phyloP scores from a whole-genome alignment of 768 basidiomycete genomes.

The Tricholoma furcatifolium region DNA sequence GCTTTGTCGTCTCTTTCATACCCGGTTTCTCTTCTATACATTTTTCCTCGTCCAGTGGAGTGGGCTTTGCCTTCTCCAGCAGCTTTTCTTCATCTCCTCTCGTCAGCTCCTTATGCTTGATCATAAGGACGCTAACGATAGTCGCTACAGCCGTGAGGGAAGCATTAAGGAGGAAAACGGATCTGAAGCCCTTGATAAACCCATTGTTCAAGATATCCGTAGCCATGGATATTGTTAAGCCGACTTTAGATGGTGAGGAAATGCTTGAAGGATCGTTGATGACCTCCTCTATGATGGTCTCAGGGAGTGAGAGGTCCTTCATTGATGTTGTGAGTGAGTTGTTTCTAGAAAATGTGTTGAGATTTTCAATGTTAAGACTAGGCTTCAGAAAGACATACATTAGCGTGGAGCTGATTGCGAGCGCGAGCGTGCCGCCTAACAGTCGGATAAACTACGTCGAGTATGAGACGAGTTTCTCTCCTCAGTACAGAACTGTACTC shows the following conservation, averaged over 20 bases:
- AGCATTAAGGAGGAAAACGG: conserved; percentile 62
- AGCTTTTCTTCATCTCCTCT: conserved; percentile 54
- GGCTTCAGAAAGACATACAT: conserved; percentile 33
- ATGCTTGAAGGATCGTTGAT: conserved; percentile 47
- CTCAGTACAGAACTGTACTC: conserved; percentile 8
- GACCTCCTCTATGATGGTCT: conserved; percentile 38
- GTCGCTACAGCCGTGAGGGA: conserved; percentile 52
- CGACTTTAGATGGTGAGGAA: conserved; percentile 28
- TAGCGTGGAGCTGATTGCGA: conserved; percentile 61
- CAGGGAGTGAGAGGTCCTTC: conserved; percentile 33
- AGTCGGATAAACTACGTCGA: conserved; percentile 56
- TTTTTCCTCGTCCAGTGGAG: conserved; percentile 11
- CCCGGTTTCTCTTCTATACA: neutral
- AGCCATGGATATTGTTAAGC: conserved; percentile 36
- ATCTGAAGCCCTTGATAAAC: conserved; percentile 55
- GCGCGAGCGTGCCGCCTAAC: conserved; percentile 66
- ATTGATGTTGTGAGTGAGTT: conserved; percentile 46
- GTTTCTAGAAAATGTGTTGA: conserved; percentile 32
- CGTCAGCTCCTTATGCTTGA: conserved; percentile 59
- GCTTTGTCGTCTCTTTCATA: neutral
- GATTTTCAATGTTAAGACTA: neutral
- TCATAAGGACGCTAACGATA: conserved; percentile 56
- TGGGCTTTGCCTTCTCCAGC: conserved; percentile 30
- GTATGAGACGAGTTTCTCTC: neutral
- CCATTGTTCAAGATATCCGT: conserved; percentile 43